A percentile compares a stretch with the other conserved stretches of the same genome.
phyloP scores from a whole-genome alignment of 257 asterid species.

The Petunia axillaris region DNA sequence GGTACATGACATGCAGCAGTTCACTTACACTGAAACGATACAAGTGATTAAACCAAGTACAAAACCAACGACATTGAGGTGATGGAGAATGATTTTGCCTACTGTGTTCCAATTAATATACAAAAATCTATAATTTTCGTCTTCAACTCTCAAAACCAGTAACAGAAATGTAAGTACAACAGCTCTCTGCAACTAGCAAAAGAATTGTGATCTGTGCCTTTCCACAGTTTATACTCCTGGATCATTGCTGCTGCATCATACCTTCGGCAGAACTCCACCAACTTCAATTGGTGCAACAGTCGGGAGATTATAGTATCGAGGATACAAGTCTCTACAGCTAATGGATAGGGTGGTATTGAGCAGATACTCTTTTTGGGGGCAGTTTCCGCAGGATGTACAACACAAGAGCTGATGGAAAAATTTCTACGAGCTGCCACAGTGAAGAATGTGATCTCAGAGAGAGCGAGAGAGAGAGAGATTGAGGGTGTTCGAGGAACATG shows the following conservation, averaged over 20 bases:
- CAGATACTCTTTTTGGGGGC: slow-evolving; percentile 60
- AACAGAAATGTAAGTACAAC: slow-evolving; percentile 11
- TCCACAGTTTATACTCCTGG: not conserved
- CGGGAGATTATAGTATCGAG: not conserved
- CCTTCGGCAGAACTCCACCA: not conserved
- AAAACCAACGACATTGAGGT: not conserved
- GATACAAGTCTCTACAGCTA: slow-evolving; percentile 28
- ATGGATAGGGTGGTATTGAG: slow-evolving; percentile 63
- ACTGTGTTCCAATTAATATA: not conserved
- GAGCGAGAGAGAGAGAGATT: not conserved
- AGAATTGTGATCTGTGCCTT: not conserved
- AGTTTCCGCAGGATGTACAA: slow-evolving; percentile 68
- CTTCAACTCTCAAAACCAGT: slow-evolving; percentile 7
- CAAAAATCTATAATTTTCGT: not conserved
- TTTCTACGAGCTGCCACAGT: slow-evolving; percentile 53
- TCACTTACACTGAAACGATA: not conserved
- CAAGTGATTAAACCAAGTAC: not conserved
- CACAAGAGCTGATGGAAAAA: slow-evolving; percentile 78
- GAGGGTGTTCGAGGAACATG: slow-evolving; percentile 6
- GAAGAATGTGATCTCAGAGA: not conserved
- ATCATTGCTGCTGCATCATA: not conserved
- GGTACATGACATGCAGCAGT: not conserved
- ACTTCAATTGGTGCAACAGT: not conserved
- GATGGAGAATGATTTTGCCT: not conserved
- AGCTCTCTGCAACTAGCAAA: not conserved